Evolutionary conservation across 768 basidiomycete genomes (phyloP).

Genomic region (Lyophyllum shimeji): DNA sequence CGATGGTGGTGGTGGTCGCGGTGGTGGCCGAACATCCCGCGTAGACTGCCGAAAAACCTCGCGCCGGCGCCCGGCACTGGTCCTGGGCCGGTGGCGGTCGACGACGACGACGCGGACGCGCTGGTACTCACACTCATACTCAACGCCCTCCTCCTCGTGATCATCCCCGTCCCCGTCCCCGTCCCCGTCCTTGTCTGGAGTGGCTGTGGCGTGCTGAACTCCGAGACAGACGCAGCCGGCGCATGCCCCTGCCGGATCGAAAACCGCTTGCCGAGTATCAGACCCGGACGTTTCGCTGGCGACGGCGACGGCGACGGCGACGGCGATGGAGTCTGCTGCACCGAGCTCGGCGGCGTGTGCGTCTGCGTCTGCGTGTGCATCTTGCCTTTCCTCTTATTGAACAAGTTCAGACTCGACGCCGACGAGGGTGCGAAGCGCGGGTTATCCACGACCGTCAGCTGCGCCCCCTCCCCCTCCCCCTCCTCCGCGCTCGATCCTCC

Average conservation of each 20-base stretch:
- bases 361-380: not conserved
- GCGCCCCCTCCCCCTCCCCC: conserved; percentile 20
- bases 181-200: too few relatives aligned
- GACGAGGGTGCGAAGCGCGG: conserved; percentile 38
- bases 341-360: not conserved
- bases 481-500: not conserved
- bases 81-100: too few relatives aligned
- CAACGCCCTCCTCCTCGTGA: not conserved
- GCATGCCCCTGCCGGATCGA: not conserved
- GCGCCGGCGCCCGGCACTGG: not conserved
- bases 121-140: not conserved
- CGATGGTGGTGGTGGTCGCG: not conserved
- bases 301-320: not conserved
- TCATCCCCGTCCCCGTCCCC: too few relatives aligned
- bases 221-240: not conserved
- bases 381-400: not conserved
- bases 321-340: too few relatives aligned
- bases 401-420: not conserved
- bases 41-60: conserved; percentile 46
- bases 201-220: too few relatives aligned
- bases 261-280: not conserved
- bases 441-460: conserved; percentile 55
- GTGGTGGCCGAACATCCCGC: conserved; percentile 37
- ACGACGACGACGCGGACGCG: too few relatives aligned
- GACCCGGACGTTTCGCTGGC: not conserved